Evolutionary conservation across 257 asterid genomes (phyloP).

Genomic region (Solanum lycopersicoides): DNA sequence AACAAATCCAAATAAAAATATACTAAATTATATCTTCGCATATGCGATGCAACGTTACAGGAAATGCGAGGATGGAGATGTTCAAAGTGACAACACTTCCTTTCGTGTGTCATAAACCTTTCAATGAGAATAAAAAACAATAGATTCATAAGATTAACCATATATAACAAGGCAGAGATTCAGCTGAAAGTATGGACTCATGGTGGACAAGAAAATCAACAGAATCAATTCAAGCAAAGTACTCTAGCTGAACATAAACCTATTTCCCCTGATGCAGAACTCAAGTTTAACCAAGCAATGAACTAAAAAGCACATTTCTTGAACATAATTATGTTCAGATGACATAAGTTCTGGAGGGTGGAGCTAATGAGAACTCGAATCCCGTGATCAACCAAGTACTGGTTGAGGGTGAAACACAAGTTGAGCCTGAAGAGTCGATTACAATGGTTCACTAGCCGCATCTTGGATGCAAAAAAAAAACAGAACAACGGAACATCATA

Average conservation of each 20-base stretch:
- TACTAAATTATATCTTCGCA: too few relatives aligned
- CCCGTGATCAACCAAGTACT: slow-evolving; percentile 22
- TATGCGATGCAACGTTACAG: too few relatives aligned
- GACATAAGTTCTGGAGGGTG: background rate
- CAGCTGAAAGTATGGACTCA: background rate
- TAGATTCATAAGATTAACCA: too few relatives aligned
- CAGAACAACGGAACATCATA: too few relatives aligned
- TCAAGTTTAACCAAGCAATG: background rate
- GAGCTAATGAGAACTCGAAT: background rate
- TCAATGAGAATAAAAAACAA: too few relatives aligned
- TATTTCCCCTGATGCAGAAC: background rate
- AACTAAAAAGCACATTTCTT: slow-evolving; percentile 5
- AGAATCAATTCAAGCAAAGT: background rate
- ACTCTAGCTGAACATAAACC: background rate
- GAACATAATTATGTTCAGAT: slow-evolving; percentile 3
- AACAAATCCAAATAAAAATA: too few relatives aligned
- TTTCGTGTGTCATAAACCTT: too few relatives aligned
- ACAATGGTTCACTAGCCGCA: background rate
- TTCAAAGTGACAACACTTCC: too few relatives aligned
- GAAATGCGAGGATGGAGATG: too few relatives aligned
- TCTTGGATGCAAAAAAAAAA: too few relatives aligned
- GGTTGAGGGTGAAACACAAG: slow-evolving; percentile 27
- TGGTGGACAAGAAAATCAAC: background rate
- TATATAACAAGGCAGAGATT: background rate
- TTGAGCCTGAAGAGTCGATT: slow-evolving; percentile 19